Evolutionary conservation across 164 flowering plant species (phyloP), one percentile per base, ranked within the genome.

Genomic region (Vitis cinerea): DNA sequence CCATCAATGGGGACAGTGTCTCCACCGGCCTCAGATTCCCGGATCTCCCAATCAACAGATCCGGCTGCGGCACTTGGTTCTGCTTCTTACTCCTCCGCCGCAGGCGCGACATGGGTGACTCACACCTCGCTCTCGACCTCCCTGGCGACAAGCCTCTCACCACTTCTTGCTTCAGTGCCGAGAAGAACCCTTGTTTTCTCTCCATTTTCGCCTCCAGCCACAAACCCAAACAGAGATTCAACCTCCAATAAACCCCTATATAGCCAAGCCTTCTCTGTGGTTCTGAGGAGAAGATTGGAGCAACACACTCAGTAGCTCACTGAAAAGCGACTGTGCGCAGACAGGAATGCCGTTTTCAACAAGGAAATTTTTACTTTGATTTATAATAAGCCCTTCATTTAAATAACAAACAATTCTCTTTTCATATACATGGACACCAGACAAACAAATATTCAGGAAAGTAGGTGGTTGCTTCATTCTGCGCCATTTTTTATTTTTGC

Each of bases 71-170:
- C 65, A 55, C 75, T 37, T 74, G 76, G 62, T 68, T 77, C 37
- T 72, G 65, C 71, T 69, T 85, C 81, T 78, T 85, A 75, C 83
- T 72, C 66, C 97, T 78, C 49, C 94, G 72, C 9, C 83, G 75
- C 37, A 90, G 59, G 3, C 86, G 75, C 1, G 86, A 75, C 80
- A 85, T 78, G 13, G 98, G 91, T 0, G 95, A 87, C 14, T 63
- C 81, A 53, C 80, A 83, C 75, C 88, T 80, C 9, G 85, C 83
- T 66, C 90, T 73, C 1, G 94, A 82, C 83, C 90, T 84, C 31
- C 77, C 86, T 68, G 98, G 98, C 19, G 98, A 93, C 10, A 93
- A 61, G 3, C 97, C 98, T 10, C 98, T 67, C 12, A 86, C 90
- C 9, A 93, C 90, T 63, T 93, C 98, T 17, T 81, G 88, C 57